A percentile compares a stretch with the other conserved stretches of the same genome.
phyloP scores from a whole-genome alignment of 495 filamentous ascomycete genomes.

The Tuber indicum region DNA sequence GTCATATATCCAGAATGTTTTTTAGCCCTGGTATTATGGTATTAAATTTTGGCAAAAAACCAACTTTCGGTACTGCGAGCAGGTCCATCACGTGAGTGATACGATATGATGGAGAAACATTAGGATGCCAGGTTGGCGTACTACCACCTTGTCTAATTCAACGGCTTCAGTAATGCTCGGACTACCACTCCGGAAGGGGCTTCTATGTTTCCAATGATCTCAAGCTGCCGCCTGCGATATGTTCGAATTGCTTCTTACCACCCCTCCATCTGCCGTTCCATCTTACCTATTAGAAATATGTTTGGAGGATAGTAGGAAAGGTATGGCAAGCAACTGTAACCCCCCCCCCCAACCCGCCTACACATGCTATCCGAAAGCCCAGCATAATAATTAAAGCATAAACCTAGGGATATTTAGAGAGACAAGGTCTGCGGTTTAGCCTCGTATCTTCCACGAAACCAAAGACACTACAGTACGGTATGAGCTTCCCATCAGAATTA shows the following conservation, averaged over 20 bases:
- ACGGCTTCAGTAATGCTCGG: not conserved
- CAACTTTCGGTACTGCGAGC: not conserved
- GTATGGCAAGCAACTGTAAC: not conserved
- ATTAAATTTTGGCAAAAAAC: not conserved
- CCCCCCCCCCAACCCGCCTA: not conserved
- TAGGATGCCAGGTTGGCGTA: not conserved
- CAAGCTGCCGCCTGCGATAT: not conserved
- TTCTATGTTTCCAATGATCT: not conserved
- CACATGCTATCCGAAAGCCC: not conserved
- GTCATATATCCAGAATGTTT: not conserved
- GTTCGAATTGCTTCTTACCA: not conserved
- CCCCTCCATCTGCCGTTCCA: no score
- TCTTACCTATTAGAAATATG: not conserved
- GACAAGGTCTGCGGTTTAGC: not conserved
- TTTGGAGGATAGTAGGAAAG: not conserved
- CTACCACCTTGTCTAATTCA: not conserved
- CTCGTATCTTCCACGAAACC: not conserved
- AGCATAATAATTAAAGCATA: not conserved
- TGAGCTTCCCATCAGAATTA: not conserved
- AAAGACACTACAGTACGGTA: not conserved
- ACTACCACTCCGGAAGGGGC: not conserved
- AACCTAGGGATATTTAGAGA: not conserved
- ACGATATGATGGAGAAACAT: not conserved
- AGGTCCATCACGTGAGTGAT: not conserved
- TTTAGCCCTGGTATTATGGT: not conserved